Conservation (phyloP, 768 basidiomycete genomes). For the Chalciporus chontae region DNA sequence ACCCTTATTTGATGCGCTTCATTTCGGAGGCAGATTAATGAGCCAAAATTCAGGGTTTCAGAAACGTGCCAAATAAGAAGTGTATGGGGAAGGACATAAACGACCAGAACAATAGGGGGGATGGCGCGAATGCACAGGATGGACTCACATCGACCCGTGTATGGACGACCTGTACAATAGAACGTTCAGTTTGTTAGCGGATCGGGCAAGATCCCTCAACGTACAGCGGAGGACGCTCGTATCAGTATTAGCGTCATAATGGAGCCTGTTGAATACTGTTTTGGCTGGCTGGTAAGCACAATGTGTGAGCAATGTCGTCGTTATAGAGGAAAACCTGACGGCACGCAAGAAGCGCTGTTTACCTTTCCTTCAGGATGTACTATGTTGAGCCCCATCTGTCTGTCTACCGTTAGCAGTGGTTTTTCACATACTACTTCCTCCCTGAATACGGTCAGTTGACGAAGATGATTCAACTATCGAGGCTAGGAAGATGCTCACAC, state of each 20-base stretch:
- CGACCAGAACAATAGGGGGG: background rate
- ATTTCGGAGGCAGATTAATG: slow-evolving; percentile 4
- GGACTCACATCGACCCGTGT: slow-evolving; percentile 87
- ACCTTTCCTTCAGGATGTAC: slow-evolving; percentile 96
- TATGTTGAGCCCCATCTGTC: slow-evolving; percentile 95
- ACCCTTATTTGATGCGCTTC: slow-evolving; percentile 96
- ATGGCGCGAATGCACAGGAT: background rate
- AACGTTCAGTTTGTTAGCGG: slow-evolving; percentile 1
- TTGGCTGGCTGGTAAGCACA: slow-evolving; percentile 62
- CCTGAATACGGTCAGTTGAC: slow-evolving; percentile 36
- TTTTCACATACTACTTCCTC: slow-evolving; percentile 81
- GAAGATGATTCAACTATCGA: too few species aligned
- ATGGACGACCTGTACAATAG: slow-evolving; percentile 60
- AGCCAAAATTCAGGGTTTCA: background rate
- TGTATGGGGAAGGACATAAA: background rate
- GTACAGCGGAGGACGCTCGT: slow-evolving; percentile 86
- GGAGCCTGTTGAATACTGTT: slow-evolving; percentile 81
- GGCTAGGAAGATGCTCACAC: slow-evolving; percentile 47
- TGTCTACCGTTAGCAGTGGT: slow-evolving; percentile 86
- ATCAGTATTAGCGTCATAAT: slow-evolving; percentile 75
- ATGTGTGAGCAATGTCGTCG: background rate
- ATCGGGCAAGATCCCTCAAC: slow-evolving; percentile 1
- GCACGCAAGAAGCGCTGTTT: slow-evolving; percentile 5
- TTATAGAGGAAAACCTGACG: background rate
- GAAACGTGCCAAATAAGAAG: background rate